A percentile compares a stretch with the other conserved stretches of the same genome.
These are phyloP conservation scores for Iberis pinnata DNA, from an alignment of 345 rosid species.

Conservation along the genomic window DNA sequence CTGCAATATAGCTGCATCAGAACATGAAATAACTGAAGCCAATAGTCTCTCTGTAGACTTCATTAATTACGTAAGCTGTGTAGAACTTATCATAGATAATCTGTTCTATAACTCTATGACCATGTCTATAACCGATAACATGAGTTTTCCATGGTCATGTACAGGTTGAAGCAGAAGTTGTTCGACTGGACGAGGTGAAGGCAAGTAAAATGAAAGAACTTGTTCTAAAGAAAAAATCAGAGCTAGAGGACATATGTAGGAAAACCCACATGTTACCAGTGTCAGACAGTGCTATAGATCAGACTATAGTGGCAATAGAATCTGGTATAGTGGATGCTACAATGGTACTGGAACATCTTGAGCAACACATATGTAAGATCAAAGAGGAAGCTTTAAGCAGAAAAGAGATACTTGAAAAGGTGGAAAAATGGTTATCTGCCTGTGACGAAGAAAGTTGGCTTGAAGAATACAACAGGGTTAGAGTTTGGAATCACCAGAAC, in stretches of 20 bases:
- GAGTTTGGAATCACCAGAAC: slow-evolving; percentile 12
- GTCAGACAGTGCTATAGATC: slow-evolving; percentile 52
- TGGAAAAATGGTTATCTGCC: slow-evolving; percentile 90
- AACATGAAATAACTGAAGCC: slow-evolving; percentile 83
- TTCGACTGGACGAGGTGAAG: slow-evolving; percentile 76
- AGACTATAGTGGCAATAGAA: slow-evolving; percentile 65
- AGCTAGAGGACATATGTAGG: slow-evolving; percentile 83
- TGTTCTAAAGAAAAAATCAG: slow-evolving; percentile 81
- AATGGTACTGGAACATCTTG: slow-evolving; percentile 65
- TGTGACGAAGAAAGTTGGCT: slow-evolving; percentile 99
- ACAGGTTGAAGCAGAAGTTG: slow-evolving; percentile 89
- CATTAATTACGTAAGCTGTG: slow-evolving; percentile 61
- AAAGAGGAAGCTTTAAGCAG: slow-evolving; percentile 91
- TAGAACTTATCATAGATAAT: not conserved
- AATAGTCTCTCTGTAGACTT: slow-evolving; percentile 72
- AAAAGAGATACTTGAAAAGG: slow-evolving; percentile 86
- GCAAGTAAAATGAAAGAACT: slow-evolving; percentile 97
- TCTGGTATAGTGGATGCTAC: slow-evolving; percentile 76
- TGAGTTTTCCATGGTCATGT: slow-evolving; percentile 17
- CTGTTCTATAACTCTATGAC: not conserved
- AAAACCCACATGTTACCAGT: slow-evolving; percentile 78
- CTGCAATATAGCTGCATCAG: slow-evolving; percentile 89
- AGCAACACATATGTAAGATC: slow-evolving; percentile 67
- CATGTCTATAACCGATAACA: not conserved
- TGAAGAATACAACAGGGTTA: slow-evolving; percentile 92